A percentile compares a stretch with the other conserved stretches of the same genome.
These are phyloP conservation scores for Aspergillus luchuensis DNA, from an alignment of 2,329 filamentous ascomycete genomes.

Conservation along the genomic window DNA sequence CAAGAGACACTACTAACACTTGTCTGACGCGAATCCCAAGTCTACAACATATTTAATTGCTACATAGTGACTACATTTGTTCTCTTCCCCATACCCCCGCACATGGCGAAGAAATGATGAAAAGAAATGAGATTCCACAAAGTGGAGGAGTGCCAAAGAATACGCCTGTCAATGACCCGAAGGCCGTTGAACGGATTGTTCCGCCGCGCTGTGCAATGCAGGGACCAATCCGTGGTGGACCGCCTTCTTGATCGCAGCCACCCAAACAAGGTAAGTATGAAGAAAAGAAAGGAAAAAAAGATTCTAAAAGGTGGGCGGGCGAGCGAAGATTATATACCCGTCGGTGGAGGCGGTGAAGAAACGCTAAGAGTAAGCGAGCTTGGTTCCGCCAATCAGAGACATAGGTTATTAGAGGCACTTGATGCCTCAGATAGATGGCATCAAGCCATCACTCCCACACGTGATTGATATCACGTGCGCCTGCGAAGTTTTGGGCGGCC, in stretches of 20 bases:
- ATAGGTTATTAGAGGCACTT: not conserved
- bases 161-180: constrained; percentile 52
- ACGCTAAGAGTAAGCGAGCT: constrained; percentile 38
- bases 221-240: constrained; percentile 51
- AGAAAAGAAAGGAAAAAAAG: constrained; percentile 46
- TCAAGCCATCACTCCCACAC: too few species aligned
- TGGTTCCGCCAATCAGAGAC: constrained; percentile 15
- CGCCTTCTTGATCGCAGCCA: constrained; percentile 51
- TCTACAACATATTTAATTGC: too few species aligned
- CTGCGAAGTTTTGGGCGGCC: constrained; percentile 36
- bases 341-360: not conserved
- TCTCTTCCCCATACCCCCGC: constrained; percentile 42
- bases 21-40: too few species aligned
- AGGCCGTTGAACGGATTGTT: constrained; percentile 52
- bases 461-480: constrained; percentile 9
- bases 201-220: constrained; percentile 62
- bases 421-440: constrained; percentile 13
- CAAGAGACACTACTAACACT: too few species aligned
- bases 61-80: too few species aligned
- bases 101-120: constrained; percentile 44
- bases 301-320: constrained; percentile 22
- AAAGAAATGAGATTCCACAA: constrained; percentile 35
- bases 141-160: constrained; percentile 52
- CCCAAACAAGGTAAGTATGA: constrained; percentile 57
- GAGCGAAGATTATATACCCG: constrained; percentile 34